Conservation (phyloP, 1,284 basidiomycete species). For the Pyrrhoderma lamaoense region DNA sequence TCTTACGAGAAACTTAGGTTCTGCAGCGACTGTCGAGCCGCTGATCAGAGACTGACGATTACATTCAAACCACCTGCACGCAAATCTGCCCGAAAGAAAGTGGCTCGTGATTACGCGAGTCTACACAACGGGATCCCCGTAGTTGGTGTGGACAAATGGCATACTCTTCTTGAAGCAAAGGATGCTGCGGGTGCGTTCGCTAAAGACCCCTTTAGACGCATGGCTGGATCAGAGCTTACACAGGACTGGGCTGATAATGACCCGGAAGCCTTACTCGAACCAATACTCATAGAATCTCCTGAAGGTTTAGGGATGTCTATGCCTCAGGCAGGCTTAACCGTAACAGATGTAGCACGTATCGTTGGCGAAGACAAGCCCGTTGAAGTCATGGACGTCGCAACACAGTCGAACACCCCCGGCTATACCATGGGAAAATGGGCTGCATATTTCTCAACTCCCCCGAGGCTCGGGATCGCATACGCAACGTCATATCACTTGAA, state of each 20-base stretch:
- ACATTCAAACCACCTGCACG: slow-evolving; percentile 70
- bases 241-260: slow-evolving; percentile 68
- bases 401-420: slow-evolving; percentile 71
- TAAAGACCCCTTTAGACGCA: slow-evolving; percentile 53
- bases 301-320: slow-evolving; percentile 83
- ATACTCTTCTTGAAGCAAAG: slow-evolving; percentile 59
- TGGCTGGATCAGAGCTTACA: slow-evolving; percentile 58
- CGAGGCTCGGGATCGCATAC: slow-evolving; percentile 71
- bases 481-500: slow-evolving; percentile 87
- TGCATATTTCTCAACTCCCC: slow-evolving; percentile 70
- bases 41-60: slow-evolving; percentile 53
- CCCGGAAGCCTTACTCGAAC: slow-evolving; percentile 64
- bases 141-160: slow-evolving; percentile 60
- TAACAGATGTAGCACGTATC: slow-evolving; percentile 72
- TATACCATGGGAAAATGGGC: slow-evolving; percentile 93
- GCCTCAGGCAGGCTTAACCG: slow-evolving; percentile 60
- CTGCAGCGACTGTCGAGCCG: slow-evolving; percentile 54
- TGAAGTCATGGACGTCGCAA: slow-evolving; percentile 86
- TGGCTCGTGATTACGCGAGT: slow-evolving; percentile 69
- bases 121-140: slow-evolving; percentile 43
- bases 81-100: slow-evolving; percentile 68
- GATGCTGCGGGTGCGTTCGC: slow-evolving; percentile 33
- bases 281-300: slow-evolving; percentile 65
- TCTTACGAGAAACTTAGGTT: slow-evolving; percentile 41
- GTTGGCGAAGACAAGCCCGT: slow-evolving; percentile 74